phyloP scores from a whole-genome alignment of 2,329 filamentous ascomycete genomes.

The Cadophora gregata region DNA sequence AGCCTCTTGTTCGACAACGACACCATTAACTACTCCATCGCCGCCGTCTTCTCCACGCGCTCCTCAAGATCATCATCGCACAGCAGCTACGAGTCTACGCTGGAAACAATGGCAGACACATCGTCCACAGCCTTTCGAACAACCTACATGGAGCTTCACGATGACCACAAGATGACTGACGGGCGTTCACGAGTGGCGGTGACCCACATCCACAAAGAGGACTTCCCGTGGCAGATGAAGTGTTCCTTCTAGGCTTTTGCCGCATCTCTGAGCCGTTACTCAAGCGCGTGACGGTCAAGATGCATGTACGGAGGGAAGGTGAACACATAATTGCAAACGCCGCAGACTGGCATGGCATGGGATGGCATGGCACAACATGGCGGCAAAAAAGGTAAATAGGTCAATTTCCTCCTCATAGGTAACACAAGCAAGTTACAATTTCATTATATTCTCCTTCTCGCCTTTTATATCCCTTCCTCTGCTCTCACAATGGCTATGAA shows the following conservation, averaged over 20 bases:
- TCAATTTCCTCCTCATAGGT: not conserved
- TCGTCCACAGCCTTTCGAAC: not conserved
- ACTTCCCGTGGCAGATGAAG: not conserved
- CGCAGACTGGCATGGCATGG: not conserved
- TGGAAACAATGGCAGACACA: not conserved
- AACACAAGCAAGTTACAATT: constrained; percentile 1
- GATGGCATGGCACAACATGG: not conserved
- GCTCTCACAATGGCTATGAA: constrained; percentile 37
- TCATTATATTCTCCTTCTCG: not conserved
- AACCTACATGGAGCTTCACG: not conserved
- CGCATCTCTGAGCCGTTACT: not conserved
- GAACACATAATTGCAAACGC: not conserved
- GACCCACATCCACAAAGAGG: not conserved
- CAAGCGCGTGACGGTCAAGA: not conserved
- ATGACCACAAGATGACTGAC: not conserved
- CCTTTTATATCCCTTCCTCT: not conserved
- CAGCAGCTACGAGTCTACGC: not conserved
- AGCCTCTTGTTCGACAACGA: not conserved
- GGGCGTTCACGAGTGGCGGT: not conserved
- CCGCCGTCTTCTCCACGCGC: not conserved
- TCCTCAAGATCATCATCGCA: not conserved
- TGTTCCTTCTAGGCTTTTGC: not conserved
- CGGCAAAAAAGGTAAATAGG: not conserved
- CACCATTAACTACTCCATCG: not conserved
- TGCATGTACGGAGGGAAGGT: not conserved